A percentile compares a stretch with the other conserved stretches of the same genome.
These are phyloP conservation scores for Orbilia oligospora DNA, from an alignment of 2,329 filamentous ascomycete genomes.

Conservation along the genomic window DNA sequence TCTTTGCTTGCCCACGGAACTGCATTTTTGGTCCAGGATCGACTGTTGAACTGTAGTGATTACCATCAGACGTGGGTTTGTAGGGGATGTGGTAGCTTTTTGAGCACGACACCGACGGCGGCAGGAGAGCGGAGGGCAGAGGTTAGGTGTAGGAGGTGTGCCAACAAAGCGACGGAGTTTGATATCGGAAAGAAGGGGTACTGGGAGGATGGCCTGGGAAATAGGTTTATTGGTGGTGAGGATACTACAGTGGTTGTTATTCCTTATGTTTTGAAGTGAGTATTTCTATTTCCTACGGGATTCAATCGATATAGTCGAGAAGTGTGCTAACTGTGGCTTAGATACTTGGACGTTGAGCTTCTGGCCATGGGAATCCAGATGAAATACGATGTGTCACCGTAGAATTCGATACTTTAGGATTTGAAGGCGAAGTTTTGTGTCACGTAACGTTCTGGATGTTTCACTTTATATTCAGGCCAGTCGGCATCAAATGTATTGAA, in stretches of 20 bases:
- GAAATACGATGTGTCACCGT: constrained; percentile 80
- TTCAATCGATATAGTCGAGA: background rate
- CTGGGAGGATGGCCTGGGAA: constrained; percentile 92
- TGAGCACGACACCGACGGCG: constrained; percentile 85
- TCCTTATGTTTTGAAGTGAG: constrained; percentile 86
- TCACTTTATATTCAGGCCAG: constrained; percentile 32
- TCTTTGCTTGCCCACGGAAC: constrained; percentile 94
- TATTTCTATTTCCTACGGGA: constrained; percentile 9
- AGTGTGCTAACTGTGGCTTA: constrained; percentile 56
- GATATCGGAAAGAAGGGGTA: constrained; percentile 78
- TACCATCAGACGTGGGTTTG: constrained; percentile 92
- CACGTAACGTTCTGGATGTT: constrained; percentile 16
- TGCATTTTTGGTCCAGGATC: constrained; percentile 93
- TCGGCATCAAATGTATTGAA: constrained; percentile 15
- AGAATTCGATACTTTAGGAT: constrained; percentile 15
- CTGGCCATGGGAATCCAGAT: constrained; percentile 96
- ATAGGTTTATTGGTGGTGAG: constrained; percentile 87
- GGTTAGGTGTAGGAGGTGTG: constrained; percentile 85
- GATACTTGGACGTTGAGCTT: constrained; percentile 87
- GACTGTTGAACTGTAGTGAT: constrained; percentile 96
- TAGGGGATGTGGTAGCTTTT: constrained; percentile 87
- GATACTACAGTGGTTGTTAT: constrained; percentile 93
- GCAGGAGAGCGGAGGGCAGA: constrained; percentile 77
- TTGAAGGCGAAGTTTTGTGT: constrained; percentile 9
- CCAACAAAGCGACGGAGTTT: constrained; percentile 74